Percentiles rank a stretch among this genome's conserved stretches.
phyloP scores from a whole-genome alignment of 2,329 filamentous ascomycete species.

The Fusarium fracticaudum region DNA sequence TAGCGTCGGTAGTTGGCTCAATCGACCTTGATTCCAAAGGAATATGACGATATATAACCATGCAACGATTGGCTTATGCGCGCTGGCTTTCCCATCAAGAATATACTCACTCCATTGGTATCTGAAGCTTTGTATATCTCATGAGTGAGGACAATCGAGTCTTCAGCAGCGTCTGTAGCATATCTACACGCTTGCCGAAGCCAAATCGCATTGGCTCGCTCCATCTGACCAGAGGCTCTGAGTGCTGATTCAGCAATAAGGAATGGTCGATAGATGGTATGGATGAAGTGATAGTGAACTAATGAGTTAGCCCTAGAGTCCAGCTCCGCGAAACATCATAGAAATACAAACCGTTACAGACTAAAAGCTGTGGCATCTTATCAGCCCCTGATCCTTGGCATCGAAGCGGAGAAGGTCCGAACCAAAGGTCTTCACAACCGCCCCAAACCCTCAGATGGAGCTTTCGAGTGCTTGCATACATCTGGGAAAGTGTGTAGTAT shows the following conservation, averaged over 20 bases:
- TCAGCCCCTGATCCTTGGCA: background rate
- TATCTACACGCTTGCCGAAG: background rate
- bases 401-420: background rate
- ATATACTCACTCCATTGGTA: background rate
- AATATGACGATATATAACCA: background rate
- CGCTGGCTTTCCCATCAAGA: too few species aligned
- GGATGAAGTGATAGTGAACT: background rate
- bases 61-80: background rate
- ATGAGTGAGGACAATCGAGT: background rate
- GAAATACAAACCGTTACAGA: background rate
- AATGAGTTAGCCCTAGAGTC: rapidly evolving
- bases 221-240: background rate
- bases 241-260: background rate
- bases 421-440: background rate
- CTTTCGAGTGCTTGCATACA: background rate
- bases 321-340: rapidly evolving
- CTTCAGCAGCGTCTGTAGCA: background rate
- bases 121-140: background rate
- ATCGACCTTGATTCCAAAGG: background rate
- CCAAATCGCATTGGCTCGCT: background rate
- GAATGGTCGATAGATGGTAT: background rate
- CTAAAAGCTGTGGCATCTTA: background rate
- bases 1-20: background rate
- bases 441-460: background rate
- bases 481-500: background rate